Base-by-base conservation (phyloP, 805 yeast genomes). In the Huiozyma sinensis region DNA sequence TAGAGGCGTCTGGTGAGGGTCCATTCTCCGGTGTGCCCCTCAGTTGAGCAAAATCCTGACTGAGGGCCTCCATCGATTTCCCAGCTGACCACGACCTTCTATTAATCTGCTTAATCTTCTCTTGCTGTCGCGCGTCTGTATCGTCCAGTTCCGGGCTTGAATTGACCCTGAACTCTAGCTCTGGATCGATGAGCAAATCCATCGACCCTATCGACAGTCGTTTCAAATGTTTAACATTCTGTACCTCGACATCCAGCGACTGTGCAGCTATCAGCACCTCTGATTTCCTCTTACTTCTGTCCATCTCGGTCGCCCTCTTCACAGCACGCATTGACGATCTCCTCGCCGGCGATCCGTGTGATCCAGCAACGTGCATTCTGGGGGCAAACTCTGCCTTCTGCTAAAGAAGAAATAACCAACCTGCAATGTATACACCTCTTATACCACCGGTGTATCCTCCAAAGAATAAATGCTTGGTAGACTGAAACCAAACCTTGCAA, bases 171-270 rank as follows among this genome's bases (percentile, higher is more conserved):
- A 61, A 67, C 27, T 86, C 85, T 39, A 82, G 58, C 53, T 83
- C 94, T 1, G 90, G 90, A 55, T 83, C 94, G 47, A 75, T 71
- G 41, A 64, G 48, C n/a, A 66, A 47, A 27, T 70, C 70, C 41
- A 69, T 66, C 17, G 71, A 60, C 1, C 88, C 92, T 42, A 84
- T 81, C 0, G 87, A 79, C 12, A 82, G 67, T 46, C 94, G 68
- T 57, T 84, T 84, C 50, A 84, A 65, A 17, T 85, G 83, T 33
- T 82, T 77, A 48, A 84, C 84, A 58, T 79, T 77, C 61, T 78
- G 77, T 49, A 82, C 71, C 56, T 84, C 92, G 47, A 76, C 79
- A 54, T 83, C 86, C 39, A 84, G 75, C 6, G 87, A 86, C 52
- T 78, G 78, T 3, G 86, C 88, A 2, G 94, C 94, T 33, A 75